phyloP scores from a whole-genome alignment of 1,139 yeast genomes.

The Saccharomycopsis crataegensis region DNA sequence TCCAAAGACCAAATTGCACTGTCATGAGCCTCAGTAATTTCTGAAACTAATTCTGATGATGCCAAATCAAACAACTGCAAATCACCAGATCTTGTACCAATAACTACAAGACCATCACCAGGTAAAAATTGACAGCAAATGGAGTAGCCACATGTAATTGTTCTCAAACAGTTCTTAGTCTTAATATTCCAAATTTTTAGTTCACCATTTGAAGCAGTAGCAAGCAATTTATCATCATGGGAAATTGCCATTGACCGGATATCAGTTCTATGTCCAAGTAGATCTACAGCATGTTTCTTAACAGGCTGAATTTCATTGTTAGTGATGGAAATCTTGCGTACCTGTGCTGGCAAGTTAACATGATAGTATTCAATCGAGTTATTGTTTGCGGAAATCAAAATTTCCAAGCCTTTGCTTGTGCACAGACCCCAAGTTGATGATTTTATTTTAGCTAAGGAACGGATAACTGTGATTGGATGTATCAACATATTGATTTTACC shows the following conservation, averaged over 20 bases:
- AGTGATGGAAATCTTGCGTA: conserved; percentile 35
- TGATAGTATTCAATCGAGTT: conserved; percentile 69
- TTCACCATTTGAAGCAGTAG: conserved; percentile 86
- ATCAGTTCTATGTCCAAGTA: conserved; percentile 85
- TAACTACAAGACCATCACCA: conserved; percentile 79
- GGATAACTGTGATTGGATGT: conserved; percentile 55
- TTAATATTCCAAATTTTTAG: conserved; percentile 82
- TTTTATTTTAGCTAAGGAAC: conserved; percentile 50
- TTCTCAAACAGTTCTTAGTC: conserved; percentile 69
- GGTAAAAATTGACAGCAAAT: conserved; percentile 78
- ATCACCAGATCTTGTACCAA: conserved; percentile 88
- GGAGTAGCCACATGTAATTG: conserved; percentile 86
- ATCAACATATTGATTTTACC: conserved; percentile 53
- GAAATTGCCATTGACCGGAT: conserved; percentile 78
- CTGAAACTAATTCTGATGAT: conserved; percentile 62
- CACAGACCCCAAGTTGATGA: conserved; percentile 46
- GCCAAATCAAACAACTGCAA: conserved; percentile 83
- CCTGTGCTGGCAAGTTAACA: conserved; percentile 42
- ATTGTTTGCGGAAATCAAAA: conserved; percentile 59
- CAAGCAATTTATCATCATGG: conserved; percentile 70
- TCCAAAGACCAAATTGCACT: conserved; percentile 93
- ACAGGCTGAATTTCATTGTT: conserved; percentile 45
- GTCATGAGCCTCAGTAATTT: conserved; percentile 70
- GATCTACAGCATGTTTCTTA: conserved; percentile 53
- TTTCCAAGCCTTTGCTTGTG: conserved; percentile 40